Conservation (phyloP, 805 yeast species). For the Metschnikowia lochheadii region DNA sequence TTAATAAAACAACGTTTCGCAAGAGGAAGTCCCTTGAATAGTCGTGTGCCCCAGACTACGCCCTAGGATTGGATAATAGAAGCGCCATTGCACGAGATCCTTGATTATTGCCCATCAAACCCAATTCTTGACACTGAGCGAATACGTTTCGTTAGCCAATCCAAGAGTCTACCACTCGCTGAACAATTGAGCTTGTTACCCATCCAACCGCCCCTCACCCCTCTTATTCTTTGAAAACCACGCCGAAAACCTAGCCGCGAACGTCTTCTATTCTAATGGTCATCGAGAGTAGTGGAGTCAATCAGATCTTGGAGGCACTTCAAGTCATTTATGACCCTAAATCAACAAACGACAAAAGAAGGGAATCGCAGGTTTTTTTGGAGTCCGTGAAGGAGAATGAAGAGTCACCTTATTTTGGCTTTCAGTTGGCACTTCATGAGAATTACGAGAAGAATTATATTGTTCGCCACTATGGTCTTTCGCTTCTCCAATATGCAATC, state of each 20-base stretch:
- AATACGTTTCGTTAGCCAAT: not conserved
- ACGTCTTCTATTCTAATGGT: constrained; percentile 14
- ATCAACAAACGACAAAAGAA: constrained; percentile 54
- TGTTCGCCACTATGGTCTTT: constrained; percentile 87
- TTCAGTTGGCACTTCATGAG: constrained; percentile 68
- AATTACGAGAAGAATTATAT: constrained; percentile 55
- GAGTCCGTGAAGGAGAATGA: constrained; percentile 72
- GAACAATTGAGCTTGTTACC: not conserved
- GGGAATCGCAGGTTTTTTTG: constrained; percentile 57
- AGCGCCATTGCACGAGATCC: not conserved
- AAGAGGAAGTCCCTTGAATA: not conserved
- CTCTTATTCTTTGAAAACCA: not conserved
- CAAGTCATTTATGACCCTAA: constrained; percentile 67
- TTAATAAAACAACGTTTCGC: not conserved
- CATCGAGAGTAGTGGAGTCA: constrained; percentile 66
- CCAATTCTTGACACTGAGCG: not conserved
- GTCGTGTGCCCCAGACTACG: not conserved
- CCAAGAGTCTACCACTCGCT: not conserved
- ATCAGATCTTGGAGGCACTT: constrained; percentile 74
- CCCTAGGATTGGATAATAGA: not conserved
- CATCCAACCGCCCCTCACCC: not conserved
- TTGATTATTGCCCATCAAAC: not conserved
- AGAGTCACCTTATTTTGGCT: constrained; percentile 92
- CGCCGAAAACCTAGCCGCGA: too few species aligned
- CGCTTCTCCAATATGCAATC: constrained; percentile 72